Evolutionary conservation across 805 yeast species (phyloP), one percentile per base, ranked within the genome.

Genomic region (Candida bentonensis): DNA sequence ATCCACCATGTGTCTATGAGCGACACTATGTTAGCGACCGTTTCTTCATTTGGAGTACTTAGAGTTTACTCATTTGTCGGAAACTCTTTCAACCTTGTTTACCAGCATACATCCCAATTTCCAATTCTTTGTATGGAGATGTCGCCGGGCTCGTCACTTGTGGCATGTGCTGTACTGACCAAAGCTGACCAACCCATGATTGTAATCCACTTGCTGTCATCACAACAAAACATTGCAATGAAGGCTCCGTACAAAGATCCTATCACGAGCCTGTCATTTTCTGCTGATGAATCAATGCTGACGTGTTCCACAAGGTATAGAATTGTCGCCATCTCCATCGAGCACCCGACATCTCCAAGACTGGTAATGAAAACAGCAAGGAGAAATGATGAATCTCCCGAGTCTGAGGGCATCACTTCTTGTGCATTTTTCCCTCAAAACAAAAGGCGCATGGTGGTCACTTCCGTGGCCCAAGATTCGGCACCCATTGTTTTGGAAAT

Each of bases 211-310:
- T 67, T 66, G 40, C 46, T 59, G 2, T 45, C 46, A 3, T 43
- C 42, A 13, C 30, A 44, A 28, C 27, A 73, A 36, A 81, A 85
- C 2, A 70, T 80, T 7, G 76, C 87, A 1, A 76, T 87, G 25
- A 80, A 94, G 0, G 69, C 84, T 42, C 96, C 96, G 0, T 86
- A 85, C 59, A 64, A 84, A 23, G 96, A 89, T 59, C 94, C 95
- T 1, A 76, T 88, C 33, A 80, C 80, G 50, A 68, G 81, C 2
- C 60, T 88, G 7, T 73, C 76, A 42, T 84, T 88, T 58, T 83
- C 94, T 3, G 67, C 75, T 1, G 79, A 81, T 44, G 83, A 86
- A 0, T 64, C 74, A 2, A 81, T 81, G 52, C 53, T 88, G 26
- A 67, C 87, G 2, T 85, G 94, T 52, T 76, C 89, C 17, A 82